phyloP scores from a whole-genome alignment of 768 basidiomycete species.

The Boletus rubroflammeus region DNA sequence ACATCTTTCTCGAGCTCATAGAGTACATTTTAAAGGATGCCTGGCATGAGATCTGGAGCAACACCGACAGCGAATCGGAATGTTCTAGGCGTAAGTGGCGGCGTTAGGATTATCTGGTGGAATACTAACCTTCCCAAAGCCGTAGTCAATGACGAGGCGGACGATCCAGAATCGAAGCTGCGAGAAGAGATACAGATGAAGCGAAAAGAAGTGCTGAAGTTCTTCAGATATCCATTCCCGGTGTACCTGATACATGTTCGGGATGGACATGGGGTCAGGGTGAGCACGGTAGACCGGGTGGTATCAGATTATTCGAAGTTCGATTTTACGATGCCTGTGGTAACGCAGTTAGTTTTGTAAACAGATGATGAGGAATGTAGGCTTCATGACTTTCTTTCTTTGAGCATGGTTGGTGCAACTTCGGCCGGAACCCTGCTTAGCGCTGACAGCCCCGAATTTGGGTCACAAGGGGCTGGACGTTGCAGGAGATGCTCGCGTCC shows the following conservation, averaged over 20 bases:
- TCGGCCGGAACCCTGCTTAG: not conserved
- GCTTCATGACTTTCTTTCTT: not conserved
- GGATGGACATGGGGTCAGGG: slow-evolving; percentile 15
- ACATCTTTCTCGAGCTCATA: slow-evolving; percentile 16
- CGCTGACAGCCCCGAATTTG: not conserved
- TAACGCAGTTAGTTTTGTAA: slow-evolving; percentile 15
- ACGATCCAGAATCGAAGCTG: slow-evolving; percentile 5
- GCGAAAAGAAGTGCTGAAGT: slow-evolving; percentile 15
- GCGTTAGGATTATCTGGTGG: not conserved
- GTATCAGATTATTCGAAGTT: slow-evolving; percentile 9
- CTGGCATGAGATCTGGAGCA: not conserved
- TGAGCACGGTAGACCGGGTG: slow-evolving; percentile 13
- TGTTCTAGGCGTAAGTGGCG: slow-evolving; percentile 1
- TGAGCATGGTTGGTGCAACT: not conserved
- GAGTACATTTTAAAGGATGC: slow-evolving; percentile 8
- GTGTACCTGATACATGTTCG: slow-evolving; percentile 16
- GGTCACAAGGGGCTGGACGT: not conserved
- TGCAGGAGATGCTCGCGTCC: not conserved
- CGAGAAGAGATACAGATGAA: slow-evolving; percentile 13
- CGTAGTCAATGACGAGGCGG: not conserved
- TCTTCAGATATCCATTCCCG: slow-evolving; percentile 15
- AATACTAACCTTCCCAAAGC: slow-evolving; percentile 3
- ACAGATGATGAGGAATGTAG: not conserved
- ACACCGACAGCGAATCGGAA: not conserved
- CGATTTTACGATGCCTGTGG: slow-evolving; percentile 18